A percentile compares a stretch with the other conserved stretches of the same genome.
phyloP scores from a whole-genome alignment of 768 basidiomycete species.

The Termitomyces eurrhizus region DNA sequence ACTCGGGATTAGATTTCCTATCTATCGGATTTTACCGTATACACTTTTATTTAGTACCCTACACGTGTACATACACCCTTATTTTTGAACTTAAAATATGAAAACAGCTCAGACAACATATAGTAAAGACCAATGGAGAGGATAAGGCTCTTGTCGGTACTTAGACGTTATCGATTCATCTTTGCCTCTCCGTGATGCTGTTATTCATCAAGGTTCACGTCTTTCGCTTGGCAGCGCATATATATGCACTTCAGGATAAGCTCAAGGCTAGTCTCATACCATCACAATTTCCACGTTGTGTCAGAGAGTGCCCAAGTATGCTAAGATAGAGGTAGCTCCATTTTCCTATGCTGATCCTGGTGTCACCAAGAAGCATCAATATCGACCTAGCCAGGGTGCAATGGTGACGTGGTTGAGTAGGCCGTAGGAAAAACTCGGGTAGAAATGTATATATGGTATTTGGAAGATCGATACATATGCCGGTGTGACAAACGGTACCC shows the following conservation, averaged over 20 bases:
- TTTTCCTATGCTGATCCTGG: not conserved
- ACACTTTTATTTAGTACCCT: not conserved
- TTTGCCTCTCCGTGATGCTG: not conserved
- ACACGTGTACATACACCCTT: not conserved
- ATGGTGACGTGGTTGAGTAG: not conserved
- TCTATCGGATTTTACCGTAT: not conserved
- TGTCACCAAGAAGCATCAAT: not conserved
- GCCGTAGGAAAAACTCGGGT: not conserved
- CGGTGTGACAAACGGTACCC: not conserved
- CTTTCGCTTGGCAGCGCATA: not conserved
- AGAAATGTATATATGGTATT: not conserved
- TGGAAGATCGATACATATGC: not conserved
- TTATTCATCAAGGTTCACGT: not conserved
- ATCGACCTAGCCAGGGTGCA: not conserved
- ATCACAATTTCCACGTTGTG: not conserved
- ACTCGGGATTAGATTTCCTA: not conserved
- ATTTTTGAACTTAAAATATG: not conserved
- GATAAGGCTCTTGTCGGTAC: not conserved
- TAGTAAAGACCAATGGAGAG: not conserved
- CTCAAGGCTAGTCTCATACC: not conserved
- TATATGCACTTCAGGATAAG: not conserved
- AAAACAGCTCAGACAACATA: not conserved
- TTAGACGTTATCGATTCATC: not conserved
- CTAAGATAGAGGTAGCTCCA: not conserved
- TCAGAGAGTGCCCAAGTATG: not conserved